Percentiles rank a stretch among this genome's conserved stretches.
These are phyloP conservation scores for Ormosia semicastrata DNA, from an alignment of 306 rosid genomes.

Conservation along the genomic window DNA sequence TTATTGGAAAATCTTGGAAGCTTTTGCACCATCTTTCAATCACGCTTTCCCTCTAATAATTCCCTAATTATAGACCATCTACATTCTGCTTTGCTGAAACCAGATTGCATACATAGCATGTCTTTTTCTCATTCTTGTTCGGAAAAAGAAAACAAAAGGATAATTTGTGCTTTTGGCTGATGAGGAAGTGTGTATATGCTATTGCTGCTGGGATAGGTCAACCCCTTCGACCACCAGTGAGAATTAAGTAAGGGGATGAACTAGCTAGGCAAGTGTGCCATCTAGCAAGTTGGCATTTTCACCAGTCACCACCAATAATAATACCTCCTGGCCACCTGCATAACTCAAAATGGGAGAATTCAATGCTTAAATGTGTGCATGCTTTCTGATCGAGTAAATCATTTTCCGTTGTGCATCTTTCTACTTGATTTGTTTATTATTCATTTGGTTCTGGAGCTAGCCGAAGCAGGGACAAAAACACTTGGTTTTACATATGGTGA, in stretches of 20 bases:
- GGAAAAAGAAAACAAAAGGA: conserved; percentile 20
- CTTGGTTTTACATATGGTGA: no score
- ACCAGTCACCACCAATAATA: conserved; percentile 9
- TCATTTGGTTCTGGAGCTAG: conserved; percentile 19
- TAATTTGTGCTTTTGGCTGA: conserved; percentile 15
- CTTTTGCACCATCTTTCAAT: conserved; percentile 29
- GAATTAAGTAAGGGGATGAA: background rate
- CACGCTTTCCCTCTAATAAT: conserved; percentile 21
- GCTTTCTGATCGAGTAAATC: background rate
- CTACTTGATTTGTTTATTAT: background rate
- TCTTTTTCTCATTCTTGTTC: conserved; percentile 26
- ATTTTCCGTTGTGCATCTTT: background rate
- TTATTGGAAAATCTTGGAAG: conserved; percentile 38
- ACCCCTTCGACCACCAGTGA: conserved; percentile 9
- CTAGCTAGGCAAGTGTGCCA: background rate
- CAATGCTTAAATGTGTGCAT: conserved; percentile 24
- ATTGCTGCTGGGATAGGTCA: conserved; percentile 11
- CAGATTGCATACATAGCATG: background rate
- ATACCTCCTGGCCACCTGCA: background rate
- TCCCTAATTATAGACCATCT: conserved; percentile 18
- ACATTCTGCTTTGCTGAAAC: background rate
- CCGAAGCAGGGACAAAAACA: conserved; percentile 10
- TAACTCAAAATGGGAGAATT: conserved; percentile 11
- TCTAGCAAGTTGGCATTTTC: conserved; percentile 7
- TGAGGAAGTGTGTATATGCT: conserved; percentile 6